These are phyloP conservation scores for Aspergillus ruber DNA, from an alignment of 2,329 filamentous ascomycete species.

Conservation along the genomic window DNA sequence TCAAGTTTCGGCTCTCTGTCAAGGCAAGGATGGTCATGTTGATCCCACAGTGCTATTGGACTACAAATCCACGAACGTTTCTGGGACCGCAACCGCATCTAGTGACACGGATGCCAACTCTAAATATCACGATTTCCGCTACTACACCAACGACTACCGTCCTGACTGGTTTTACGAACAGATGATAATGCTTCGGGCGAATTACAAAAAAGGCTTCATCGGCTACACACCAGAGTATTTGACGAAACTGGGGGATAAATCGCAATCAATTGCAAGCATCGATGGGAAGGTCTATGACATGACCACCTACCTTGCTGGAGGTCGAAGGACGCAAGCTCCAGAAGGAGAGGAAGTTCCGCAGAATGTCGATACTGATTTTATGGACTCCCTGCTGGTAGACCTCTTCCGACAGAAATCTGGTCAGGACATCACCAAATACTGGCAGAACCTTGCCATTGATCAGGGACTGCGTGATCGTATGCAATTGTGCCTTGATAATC, in stretches of 20 bases:
- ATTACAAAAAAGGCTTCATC: slow-evolving; percentile 79
- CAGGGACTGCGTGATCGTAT: slow-evolving; percentile 57
- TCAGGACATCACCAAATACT: slow-evolving; percentile 74
- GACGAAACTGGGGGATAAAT: slow-evolving; percentile 56
- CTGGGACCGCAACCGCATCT: slow-evolving; percentile 60
- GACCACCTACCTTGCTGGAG: slow-evolving; percentile 72
- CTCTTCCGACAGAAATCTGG: slow-evolving; percentile 74
- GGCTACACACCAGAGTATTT: slow-evolving; percentile 78
- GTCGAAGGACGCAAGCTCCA: slow-evolving; percentile 57
- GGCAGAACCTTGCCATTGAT: slow-evolving; percentile 62
- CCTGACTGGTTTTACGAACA: slow-evolving; percentile 91
- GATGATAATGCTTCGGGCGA: slow-evolving; percentile 68
- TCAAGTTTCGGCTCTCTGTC: slow-evolving; percentile 86
- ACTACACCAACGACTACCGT: slow-evolving; percentile 71
- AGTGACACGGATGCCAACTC: slow-evolving; percentile 64
- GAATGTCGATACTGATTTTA: slow-evolving; percentile 63
- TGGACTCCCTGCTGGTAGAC: slow-evolving; percentile 65
- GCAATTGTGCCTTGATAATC: slow-evolving; percentile 79
- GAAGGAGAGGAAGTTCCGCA: slow-evolving; percentile 46
- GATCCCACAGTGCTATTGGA: slow-evolving; percentile 73
- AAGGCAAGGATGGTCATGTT: slow-evolving; percentile 61
- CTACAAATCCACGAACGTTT: slow-evolving; percentile 71
- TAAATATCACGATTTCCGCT: slow-evolving; percentile 88
- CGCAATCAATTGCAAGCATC: slow-evolving; percentile 70
- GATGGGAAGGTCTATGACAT: slow-evolving; percentile 80